Base-by-base conservation (phyloP, 305 asterid species). In the Solanum hybrid region DNA sequence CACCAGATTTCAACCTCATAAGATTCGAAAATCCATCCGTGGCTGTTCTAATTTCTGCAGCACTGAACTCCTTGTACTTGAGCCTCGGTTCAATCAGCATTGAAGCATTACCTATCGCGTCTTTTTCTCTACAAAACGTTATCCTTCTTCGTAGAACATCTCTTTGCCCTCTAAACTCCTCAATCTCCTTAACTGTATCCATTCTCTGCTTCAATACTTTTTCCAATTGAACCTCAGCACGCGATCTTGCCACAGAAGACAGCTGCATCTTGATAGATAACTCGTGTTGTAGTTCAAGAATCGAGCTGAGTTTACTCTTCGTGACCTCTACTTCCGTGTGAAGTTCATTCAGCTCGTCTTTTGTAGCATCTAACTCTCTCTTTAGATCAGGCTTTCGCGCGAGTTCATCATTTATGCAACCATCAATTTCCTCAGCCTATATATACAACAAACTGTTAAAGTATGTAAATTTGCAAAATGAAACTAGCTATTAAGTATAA, bases 121-220 rank as follows among this genome's bases (percentile, higher is more conserved):
- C 95, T 89, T 94, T 94, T 56, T 95, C 97, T 60, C 64, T 94
- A 77, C 98, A 94, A 88, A 95, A 96, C 88, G 94, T 95, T 11
- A 94, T 94, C 66, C 97, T 92, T 16, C 93, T 95, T 40, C 92
- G 94, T 27, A 95, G 85, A 60, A 94, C 94, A 79, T 91, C 92
- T 85, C 94, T 93, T 42, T 94, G 95, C 79, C 90, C 85, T 86
- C 96, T 93, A 38, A 94, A 87, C 24, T 92, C 91, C 91, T 94
- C 97, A 3, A 94, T 94, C 81, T 93, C 96, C 78, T 86, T 91
- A 88, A 96, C 91, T 91, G 93, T 92, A 26, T 92, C 89, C 8
- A 91, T 90, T 90, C 95, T 93, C 38, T 40, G 86, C 26, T 86
- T 81, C 78, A 91, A 94, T 38, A 92, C 92, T 75, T 91, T 94